Conservation (phyloP, 164 flowering plant species). For the Magnolia sinica region DNA sequence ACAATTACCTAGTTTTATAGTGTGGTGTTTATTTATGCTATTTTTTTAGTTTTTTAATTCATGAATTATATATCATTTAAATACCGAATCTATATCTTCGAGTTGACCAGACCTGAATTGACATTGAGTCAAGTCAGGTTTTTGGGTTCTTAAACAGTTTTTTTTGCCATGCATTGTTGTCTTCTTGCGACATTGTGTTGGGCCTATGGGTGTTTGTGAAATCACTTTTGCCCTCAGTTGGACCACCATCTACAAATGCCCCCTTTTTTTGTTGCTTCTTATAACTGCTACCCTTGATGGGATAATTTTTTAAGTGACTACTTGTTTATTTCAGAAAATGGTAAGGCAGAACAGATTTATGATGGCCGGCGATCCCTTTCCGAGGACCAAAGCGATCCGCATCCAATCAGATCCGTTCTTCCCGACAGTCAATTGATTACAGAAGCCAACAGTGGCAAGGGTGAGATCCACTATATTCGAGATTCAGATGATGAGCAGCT, state of each 20-base stretch:
- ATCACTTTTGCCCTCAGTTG: too few relatives aligned
- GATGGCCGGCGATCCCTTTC: slow-evolving; percentile 75
- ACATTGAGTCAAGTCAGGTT: neutral
- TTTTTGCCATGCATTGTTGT: neutral
- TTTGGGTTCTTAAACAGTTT: neutral
- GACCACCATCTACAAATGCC: too few relatives aligned
- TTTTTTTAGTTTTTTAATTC: neutral
- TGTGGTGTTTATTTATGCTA: too few relatives aligned
- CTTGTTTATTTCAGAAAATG: slow-evolving; percentile 47
- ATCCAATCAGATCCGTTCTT: slow-evolving; percentile 7
- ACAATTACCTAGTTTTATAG: too few relatives aligned
- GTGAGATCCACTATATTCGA: slow-evolving; percentile 85
- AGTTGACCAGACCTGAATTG: neutral
- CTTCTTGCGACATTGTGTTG: neutral
- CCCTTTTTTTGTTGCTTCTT: too few relatives aligned
- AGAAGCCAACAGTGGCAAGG: slow-evolving; percentile 42
- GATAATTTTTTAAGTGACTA: too few relatives aligned
- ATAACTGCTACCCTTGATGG: neutral
- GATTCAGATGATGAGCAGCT: slow-evolving; percentile 94
- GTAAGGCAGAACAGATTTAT: slow-evolving; percentile 62
- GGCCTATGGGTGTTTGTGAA: too few relatives aligned
- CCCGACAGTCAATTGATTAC: slow-evolving; percentile 17
- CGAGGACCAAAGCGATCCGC: slow-evolving; percentile 34
- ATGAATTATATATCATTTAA: neutral
- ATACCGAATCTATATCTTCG: neutral